Conservation (phyloP, 2,329 filamentous ascomycete species). For the Immersiporthe knoxdaviesiana region DNA sequence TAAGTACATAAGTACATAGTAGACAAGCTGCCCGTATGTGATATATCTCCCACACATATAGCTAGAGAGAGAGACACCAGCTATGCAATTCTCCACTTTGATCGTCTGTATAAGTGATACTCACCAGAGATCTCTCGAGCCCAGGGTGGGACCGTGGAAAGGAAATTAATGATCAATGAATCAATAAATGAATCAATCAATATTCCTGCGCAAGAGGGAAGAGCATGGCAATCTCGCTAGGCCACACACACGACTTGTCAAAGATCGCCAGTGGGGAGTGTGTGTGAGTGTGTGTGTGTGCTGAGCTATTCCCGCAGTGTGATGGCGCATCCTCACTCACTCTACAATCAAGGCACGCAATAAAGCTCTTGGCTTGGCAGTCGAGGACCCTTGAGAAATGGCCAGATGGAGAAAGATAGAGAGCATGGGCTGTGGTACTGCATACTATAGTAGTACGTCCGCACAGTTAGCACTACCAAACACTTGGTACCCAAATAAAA, state of each 20-base stretch:
- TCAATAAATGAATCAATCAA: neutral
- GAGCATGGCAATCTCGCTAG: neutral
- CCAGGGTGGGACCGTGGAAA: neutral
- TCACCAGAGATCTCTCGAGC: neutral
- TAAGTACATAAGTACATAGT: neutral
- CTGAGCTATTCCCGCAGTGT: neutral
- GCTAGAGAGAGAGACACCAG: neutral
- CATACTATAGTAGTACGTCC: no score
- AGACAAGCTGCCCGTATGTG: neutral
- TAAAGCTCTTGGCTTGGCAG: neutral
- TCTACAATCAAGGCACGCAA: neutral
- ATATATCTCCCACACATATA: neutral
- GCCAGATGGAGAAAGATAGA: neutral
- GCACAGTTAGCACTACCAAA: neutral
- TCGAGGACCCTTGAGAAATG: neutral
- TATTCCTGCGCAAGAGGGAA: neutral
- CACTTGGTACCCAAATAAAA: constrained; percentile 3
- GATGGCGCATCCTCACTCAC: neutral
- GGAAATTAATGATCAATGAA: no score
- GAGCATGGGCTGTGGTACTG: neutral
- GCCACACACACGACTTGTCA: neutral
- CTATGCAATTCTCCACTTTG: neutral
- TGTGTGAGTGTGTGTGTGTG: neutral
- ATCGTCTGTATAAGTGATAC: neutral
- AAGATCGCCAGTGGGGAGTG: neutral